Evolutionary conservation across 495 filamentous ascomycete species (phyloP), one percentile per base, ranked within the genome.

Genomic region (Ramalina peruviana): DNA sequence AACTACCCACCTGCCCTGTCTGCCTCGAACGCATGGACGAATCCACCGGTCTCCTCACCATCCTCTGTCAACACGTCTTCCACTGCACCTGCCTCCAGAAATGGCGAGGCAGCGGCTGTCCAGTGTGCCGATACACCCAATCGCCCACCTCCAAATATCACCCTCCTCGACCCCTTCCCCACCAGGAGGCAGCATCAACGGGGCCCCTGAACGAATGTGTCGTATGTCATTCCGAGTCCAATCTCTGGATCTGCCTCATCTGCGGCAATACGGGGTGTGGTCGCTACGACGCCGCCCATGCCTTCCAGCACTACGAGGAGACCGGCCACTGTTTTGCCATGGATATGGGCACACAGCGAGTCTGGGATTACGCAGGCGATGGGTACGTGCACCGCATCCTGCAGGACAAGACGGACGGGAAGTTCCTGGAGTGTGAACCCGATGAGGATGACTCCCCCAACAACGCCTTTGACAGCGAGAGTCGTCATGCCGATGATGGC

Each of bases 11-110:
- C 3, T 98, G 92, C 54, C 87, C 93, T 1, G 93, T 98, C 13
- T 98, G 92, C 56, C 75, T 98, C 12, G 92, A 98, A 66, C 82
- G 92, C 33, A 98, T 98, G 92, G 92, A 98, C 56, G 89, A 98
- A 58, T 95, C 89, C 6, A 88, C 87, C 0, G 92, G 92, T 4
- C 70, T 98, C 3, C 76, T 97, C 56, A 98, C 92, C 1, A 97
- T 97, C 36, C 80, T 90, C 53, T 98, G 92, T 64, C 93, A 97
- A 58, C 92, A 98, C 56, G 88, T 98, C 48, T 98, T 98, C 62
- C 92, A 98, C 67, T 98, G 92, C 63, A 87, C 84, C 6, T 98
- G 92, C 67, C 73, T 98, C 1, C 85, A 94, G 57, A 97, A 94
- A 60, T 98, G 92, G 92, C 84, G 83, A 59, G 92, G 90, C 17